Evolutionary conservation across 306 rosid genomes (phyloP).

Genomic region (Dryas drummondii): DNA sequence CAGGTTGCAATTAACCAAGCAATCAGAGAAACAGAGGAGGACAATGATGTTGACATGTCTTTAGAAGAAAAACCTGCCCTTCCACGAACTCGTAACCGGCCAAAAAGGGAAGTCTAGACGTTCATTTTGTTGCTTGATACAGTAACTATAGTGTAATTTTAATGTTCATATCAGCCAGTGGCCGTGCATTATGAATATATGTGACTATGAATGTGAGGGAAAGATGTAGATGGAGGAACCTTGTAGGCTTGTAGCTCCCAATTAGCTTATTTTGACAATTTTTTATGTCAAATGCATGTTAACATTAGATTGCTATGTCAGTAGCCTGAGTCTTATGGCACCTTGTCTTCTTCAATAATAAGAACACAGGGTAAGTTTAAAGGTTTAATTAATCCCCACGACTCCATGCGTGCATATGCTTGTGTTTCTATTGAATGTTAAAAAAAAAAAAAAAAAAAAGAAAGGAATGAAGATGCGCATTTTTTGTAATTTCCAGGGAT

Average conservation of each 20-base stretch:
- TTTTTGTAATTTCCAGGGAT: too few relatives aligned
- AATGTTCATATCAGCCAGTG: neutral
- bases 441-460: neutral
- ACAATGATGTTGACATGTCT: conserved; percentile 28
- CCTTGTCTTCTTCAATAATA: neutral
- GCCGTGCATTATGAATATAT: neutral
- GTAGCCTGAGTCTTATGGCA: neutral
- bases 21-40: conserved; percentile 54
- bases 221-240: neutral
- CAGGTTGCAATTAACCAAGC: conserved; percentile 84
- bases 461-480: too few relatives aligned
- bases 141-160: neutral
- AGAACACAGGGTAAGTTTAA: neutral
- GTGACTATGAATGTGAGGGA: neutral
- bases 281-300: neutral
- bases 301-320: neutral
- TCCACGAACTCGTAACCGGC: conserved; percentile 73
- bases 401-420: neutral
- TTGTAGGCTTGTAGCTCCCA: conserved; percentile 13
- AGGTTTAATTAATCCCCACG: too few relatives aligned
- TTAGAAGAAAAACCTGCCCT: conserved; percentile 54
- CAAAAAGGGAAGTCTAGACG: conserved; percentile 64
- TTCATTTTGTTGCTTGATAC: neutral
- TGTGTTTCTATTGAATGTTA: neutral
- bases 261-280: conserved; percentile 11